phyloP scores from a whole-genome alignment of 2,329 filamentous ascomycete genomes.

The Alternaria postmessia region DNA sequence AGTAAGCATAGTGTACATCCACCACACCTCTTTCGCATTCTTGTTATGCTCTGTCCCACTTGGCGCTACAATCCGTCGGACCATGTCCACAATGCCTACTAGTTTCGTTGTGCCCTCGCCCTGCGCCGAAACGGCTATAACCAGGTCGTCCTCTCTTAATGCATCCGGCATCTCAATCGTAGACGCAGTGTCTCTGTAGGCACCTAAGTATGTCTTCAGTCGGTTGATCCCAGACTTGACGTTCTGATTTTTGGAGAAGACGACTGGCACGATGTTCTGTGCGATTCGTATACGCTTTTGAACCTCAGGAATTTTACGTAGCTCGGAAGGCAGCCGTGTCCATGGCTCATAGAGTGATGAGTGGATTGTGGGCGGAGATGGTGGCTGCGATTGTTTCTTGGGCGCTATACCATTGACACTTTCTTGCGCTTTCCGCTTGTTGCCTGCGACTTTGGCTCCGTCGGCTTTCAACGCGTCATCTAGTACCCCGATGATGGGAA shows the following conservation, averaged over 20 bases:
- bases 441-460: background rate
- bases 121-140: constrained; percentile 33
- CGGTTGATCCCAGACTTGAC: constrained; percentile 27
- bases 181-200: constrained; percentile 9
- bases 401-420: background rate
- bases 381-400: constrained; percentile 8
- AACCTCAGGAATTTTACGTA: constrained; percentile 13
- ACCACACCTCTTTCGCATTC: constrained; percentile 22
- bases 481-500: constrained; percentile 21
- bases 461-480: background rate
- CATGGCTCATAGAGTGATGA: constrained; percentile 31
- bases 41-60: constrained; percentile 5
- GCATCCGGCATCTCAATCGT: constrained; percentile 20
- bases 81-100: constrained; percentile 33
- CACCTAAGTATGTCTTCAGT: constrained; percentile 21
- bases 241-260: constrained; percentile 33
- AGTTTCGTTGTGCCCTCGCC: constrained; percentile 30
- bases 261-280: constrained; percentile 22
- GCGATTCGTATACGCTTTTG: constrained; percentile 9
- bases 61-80: constrained; percentile 19
- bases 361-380: constrained; percentile 15
- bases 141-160: constrained; percentile 8
- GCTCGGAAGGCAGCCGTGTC: constrained; percentile 19
- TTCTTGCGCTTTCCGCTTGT: constrained; percentile 20
- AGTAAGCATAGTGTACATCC: constrained; percentile 27